phyloP scores from a whole-genome alignment of 148 eudicot genomes.

The Vaccinium macrocarpon region DNA sequence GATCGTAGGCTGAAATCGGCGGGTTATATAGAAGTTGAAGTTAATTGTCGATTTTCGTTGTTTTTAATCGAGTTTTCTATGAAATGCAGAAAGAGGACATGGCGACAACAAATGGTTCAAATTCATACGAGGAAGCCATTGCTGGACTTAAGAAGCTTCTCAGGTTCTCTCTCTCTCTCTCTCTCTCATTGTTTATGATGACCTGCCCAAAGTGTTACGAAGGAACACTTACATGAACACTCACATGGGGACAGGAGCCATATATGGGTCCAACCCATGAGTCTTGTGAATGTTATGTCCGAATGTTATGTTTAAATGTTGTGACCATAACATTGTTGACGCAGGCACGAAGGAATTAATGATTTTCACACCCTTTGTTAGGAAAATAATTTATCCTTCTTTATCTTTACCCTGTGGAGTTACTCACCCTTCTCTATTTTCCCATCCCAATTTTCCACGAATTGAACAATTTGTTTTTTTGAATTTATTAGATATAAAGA shows the following conservation, averaged over 20 bases:
- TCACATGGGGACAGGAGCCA: no score
- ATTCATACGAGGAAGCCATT: conserved; percentile 78
- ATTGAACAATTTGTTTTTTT: no score
- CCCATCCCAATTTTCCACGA: no score
- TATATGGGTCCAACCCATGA: no score
- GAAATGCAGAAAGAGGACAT: conserved; percentile 68
- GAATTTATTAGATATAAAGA: no score
- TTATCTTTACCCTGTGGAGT: background rate
- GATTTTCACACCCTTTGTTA: background rate
- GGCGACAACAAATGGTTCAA: conserved; percentile 25
- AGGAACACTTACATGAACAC: no score
- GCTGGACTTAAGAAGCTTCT: conserved; percentile 78
- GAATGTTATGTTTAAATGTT: no score
- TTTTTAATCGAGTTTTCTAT: background rate
- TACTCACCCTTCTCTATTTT: background rate
- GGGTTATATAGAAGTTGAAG: background rate
- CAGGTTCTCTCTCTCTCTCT: conserved; percentile 33
- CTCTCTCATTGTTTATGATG: background rate
- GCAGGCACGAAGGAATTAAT: no score
- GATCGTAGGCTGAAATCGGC: background rate
- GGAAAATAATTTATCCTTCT: background rate
- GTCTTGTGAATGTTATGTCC: no score
- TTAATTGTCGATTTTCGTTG: background rate
- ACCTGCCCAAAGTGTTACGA: no score
- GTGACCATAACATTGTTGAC: no score